Evolutionary conservation across 228 moss, liverwort and hornwort genomes (phyloP).

Genomic region (Sphagnum fallax): DNA sequence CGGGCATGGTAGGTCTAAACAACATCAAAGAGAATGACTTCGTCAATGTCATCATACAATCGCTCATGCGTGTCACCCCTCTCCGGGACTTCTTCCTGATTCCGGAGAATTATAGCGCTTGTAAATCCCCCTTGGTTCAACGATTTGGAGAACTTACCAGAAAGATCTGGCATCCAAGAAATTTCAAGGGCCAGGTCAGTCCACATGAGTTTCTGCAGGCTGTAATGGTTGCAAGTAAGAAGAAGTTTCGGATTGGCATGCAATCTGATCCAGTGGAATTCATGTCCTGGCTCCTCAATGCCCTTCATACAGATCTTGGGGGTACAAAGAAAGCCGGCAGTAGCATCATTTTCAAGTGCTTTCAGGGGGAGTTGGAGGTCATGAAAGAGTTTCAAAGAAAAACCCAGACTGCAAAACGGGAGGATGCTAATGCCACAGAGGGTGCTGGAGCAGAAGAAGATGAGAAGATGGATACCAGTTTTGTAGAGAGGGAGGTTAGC

Average conservation of each 20-base stretch:
- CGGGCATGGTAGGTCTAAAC: slow-evolving; percentile 96
- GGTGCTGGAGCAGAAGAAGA: slow-evolving; percentile 19
- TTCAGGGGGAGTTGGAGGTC: slow-evolving; percentile 89
- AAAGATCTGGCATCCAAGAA: slow-evolving; percentile 94
- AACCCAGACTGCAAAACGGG: slow-evolving; percentile 18
- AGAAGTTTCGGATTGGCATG: slow-evolving; percentile 83
- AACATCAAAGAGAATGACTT: slow-evolving; percentile 98
- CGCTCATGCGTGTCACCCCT: slow-evolving; percentile 93
- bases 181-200: slow-evolving; percentile 99
- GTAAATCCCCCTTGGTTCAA: slow-evolving; percentile 84
- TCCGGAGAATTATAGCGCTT: slow-evolving; percentile 72
- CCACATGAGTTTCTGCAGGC: slow-evolving; percentile 99
- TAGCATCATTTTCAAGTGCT: slow-evolving; percentile 92
- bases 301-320: slow-evolving; percentile 82
- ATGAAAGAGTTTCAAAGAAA: slow-evolving; percentile 81
- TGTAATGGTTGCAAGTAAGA: slow-evolving; percentile 96
- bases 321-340: slow-evolving; percentile 83
- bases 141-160: slow-evolving; percentile 93
- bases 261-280: slow-evolving; percentile 97
- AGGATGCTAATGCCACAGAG: slow-evolving; percentile 25
- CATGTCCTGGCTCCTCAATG: slow-evolving; percentile 94
- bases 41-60: slow-evolving; percentile 91
- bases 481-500: slow-evolving; percentile 61
- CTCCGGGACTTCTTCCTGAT: slow-evolving; percentile 92
- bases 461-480: slow-evolving; percentile 22